Evolutionary conservation across 2,329 filamentous ascomycete species (phyloP).

Genomic region (Dichotomopilus funicola): DNA sequence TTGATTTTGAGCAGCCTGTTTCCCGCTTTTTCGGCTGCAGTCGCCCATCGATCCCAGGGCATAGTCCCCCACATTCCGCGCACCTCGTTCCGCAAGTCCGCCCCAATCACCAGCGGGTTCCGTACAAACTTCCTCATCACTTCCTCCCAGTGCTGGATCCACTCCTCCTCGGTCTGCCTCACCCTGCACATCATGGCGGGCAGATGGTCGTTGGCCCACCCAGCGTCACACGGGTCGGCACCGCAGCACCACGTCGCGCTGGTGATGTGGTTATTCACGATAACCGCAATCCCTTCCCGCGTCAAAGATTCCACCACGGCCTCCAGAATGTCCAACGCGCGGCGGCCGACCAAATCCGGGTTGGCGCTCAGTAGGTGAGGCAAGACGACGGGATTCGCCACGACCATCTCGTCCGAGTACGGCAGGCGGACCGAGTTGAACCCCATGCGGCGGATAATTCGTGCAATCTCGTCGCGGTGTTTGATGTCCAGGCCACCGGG

Average conservation of each 20-base stretch:
- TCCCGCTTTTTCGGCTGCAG: conserved; percentile 56
- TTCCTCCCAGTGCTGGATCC: conserved; percentile 60
- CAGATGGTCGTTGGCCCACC: conserved; percentile 60
- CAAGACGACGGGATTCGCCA: conserved; percentile 49
- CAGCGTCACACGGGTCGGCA: conserved; percentile 59
- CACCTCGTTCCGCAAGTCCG: conserved; percentile 63
- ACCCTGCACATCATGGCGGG: conserved; percentile 51
- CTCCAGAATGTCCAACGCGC: conserved; percentile 55
- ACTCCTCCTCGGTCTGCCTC: conserved; percentile 56
- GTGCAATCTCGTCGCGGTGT: conserved; percentile 55
- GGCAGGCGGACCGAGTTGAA: conserved; percentile 66
- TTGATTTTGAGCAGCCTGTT: conserved; percentile 55
- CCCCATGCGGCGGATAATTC: conserved; percentile 52
- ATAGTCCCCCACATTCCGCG: conserved; percentile 64
- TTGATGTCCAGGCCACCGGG: conserved; percentile 57
- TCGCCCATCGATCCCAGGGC: conserved; percentile 58
- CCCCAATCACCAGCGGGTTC: conserved; percentile 58
- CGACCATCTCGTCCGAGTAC: conserved; percentile 63
- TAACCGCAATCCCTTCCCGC: conserved; percentile 55
- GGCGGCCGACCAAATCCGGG: conserved; percentile 49
- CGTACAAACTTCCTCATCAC: conserved; percentile 53
- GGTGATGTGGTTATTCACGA: conserved; percentile 67
- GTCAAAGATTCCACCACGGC: conserved; percentile 55
- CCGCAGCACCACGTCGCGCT: conserved; percentile 64
- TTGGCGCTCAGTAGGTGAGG: conserved; percentile 50